Evolutionary conservation across 176 grass and related monocot genomes (phyloP).

Genomic region (Leersia perrieri): DNA sequence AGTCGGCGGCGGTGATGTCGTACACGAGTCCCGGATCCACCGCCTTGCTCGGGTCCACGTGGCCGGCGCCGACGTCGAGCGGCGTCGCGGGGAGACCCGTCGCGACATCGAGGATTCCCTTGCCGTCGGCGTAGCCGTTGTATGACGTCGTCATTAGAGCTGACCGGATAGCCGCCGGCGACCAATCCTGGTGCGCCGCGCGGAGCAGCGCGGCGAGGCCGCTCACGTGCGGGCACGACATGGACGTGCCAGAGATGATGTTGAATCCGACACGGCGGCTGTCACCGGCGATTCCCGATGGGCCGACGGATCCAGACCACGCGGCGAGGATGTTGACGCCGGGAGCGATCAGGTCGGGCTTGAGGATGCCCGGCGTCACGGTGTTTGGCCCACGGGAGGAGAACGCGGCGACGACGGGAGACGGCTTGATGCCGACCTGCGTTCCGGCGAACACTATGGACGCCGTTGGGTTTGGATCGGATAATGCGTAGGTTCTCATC

Average conservation of each 20-base stretch:
- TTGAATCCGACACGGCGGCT: constrained; percentile 67
- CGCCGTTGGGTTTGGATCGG: constrained; percentile 64
- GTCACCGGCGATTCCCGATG: constrained; percentile 60
- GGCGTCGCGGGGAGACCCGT: constrained; percentile 61
- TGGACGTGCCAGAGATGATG: constrained; percentile 96
- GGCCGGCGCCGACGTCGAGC: constrained; percentile 81
- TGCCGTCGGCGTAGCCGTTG: constrained; percentile 54
- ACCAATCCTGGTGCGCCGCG: constrained; percentile 74
- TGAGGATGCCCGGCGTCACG: constrained; percentile 67
- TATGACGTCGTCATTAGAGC: constrained; percentile 91
- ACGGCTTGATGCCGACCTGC: constrained; percentile 68
- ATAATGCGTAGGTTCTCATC: constrained; percentile 55
- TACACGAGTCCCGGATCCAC: constrained; percentile 83
- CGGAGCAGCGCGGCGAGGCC: constrained; percentile 77
- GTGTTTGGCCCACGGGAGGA: constrained; percentile 81
- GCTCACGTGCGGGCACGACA: constrained; percentile 98
- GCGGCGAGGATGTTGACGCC: constrained; percentile 91
- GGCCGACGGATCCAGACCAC: constrained; percentile 70
- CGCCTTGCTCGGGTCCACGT: constrained; percentile 80
- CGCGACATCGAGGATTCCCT: constrained; percentile 68
- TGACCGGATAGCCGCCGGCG: constrained; percentile 72
- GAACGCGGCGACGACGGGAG: constrained; percentile 91
- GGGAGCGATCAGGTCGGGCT: constrained; percentile 85
- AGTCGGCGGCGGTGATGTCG: constrained; percentile 64
- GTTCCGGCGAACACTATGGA: constrained; percentile 75